Evolutionary conservation across 495 filamentous ascomycete species (phyloP), one percentile per base, ranked within the genome.

Genomic region (Tuber borchii): DNA sequence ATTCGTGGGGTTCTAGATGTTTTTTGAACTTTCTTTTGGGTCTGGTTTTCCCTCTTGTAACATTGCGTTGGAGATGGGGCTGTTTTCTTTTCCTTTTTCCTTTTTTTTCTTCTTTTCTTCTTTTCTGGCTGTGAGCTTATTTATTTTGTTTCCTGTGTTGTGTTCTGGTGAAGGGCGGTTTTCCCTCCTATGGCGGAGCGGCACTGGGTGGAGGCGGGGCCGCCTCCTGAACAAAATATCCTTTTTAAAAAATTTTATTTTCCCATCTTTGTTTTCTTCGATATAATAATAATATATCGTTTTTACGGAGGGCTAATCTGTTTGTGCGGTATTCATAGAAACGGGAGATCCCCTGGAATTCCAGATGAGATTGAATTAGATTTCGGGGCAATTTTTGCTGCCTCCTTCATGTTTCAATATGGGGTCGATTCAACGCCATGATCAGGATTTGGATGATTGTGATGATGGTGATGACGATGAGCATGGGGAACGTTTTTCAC

Each of bases 1-100:
- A 65, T 65, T 65, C n/a, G 56, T 31, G 56, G 10, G n/a, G 56
- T 65, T 31, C 56, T 65, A 31, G 56, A 65, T 31, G 56, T 31
- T 65, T 65, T 65, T 31, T 65, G 56, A 65, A 65, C 56, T 65
- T 65, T 65, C 56, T 65, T 65, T 65, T 31, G 56, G 26, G 12
- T 31, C 26, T 31, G 22, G 56, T 8, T 65, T 65, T 31, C 26
- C 56, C 12, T 22, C 14, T 65, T 65, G 56, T 16, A 56, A 56
- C 8, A 65, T 31, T 31, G 26, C 20, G 26, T 65, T 65, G 26
- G 56, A 17, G n/a, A 65, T 65, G 56, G 56, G 56, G 26, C 56
- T 65, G 26, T 17, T 65, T 31, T 31, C 0, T 31, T 31, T 31
- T 65, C 14, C 7, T 31, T 31, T 61, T 56, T 26, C 9, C 10